phyloP scores from a whole-genome alignment of 2,329 filamentous ascomycete genomes.

The Thelonectria blattea region DNA sequence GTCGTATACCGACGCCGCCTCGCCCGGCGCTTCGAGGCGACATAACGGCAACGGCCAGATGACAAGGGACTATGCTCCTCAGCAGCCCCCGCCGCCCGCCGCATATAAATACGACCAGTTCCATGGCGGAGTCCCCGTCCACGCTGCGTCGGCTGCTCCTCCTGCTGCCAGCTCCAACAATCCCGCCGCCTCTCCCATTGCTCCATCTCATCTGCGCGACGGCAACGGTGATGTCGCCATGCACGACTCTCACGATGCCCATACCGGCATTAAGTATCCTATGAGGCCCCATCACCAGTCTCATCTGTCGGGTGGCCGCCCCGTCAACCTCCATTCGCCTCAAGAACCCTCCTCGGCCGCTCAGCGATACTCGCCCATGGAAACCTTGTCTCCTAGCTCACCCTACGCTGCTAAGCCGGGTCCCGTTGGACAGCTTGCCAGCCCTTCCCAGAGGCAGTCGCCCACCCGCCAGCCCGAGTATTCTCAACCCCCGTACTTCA shows the following conservation, averaged over 20 bases:
- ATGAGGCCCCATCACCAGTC: conserved; percentile 80
- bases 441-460: conserved; percentile 72
- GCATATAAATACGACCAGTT: conserved; percentile 74
- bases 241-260: conserved; percentile 84
- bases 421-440: conserved; percentile 61
- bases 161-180: conserved; percentile 50
- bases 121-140: conserved; percentile 51
- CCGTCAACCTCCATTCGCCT: conserved; percentile 72
- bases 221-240: conserved; percentile 80
- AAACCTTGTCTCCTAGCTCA: conserved; percentile 79
- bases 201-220: conserved; percentile 67
- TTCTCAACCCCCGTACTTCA: conserved; percentile 64
- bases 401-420: conserved; percentile 74
- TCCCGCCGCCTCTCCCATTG: conserved; percentile 63
- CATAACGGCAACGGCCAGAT: conserved; percentile 61
- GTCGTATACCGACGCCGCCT: conserved; percentile 64
- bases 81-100: conserved; percentile 50
- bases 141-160: conserved; percentile 33
- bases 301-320: conserved; percentile 61
- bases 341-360: conserved; percentile 78
- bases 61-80: conserved; percentile 54
- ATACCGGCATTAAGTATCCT: conserved; percentile 85
- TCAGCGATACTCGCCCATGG: conserved; percentile 96
- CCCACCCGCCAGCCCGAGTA: conserved; percentile 74
- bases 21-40: conserved; percentile 67